These are phyloP conservation scores for Arbutus unedo DNA, from an alignment of 148 eudicot genomes.

Conservation along the genomic window DNA sequence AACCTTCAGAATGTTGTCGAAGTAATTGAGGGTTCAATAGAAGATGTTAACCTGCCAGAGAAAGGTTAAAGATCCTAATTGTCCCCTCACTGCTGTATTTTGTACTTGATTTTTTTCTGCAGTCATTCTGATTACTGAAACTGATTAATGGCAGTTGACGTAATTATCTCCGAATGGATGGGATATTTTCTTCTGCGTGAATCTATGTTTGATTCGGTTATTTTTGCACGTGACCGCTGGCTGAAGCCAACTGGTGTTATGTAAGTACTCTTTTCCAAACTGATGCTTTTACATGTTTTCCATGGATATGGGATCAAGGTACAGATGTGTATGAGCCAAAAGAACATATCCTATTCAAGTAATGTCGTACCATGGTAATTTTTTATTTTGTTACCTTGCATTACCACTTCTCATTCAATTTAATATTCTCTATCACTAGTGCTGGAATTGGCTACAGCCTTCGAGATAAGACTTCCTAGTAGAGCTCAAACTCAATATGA, in stretches of 20 bases:
- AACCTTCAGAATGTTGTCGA: slow-evolving; percentile 70
- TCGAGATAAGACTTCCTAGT: not conserved
- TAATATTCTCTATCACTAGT: not conserved
- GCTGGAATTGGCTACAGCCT: not conserved
- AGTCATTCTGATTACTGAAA: slow-evolving; percentile 14
- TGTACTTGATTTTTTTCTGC: not conserved
- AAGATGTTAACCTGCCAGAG: slow-evolving; percentile 79
- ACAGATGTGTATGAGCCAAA: not conserved
- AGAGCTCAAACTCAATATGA: not conserved
- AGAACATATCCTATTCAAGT: not conserved
- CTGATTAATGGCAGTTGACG: slow-evolving; percentile 68
- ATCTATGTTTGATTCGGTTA: slow-evolving; percentile 97
- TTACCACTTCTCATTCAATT: not conserved
- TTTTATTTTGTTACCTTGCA: not conserved
- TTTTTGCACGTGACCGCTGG: slow-evolving; percentile 97
- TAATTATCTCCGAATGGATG: slow-evolving; percentile 99
- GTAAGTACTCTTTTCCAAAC: slow-evolving; percentile 42
- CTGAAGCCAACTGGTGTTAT: slow-evolving; percentile 86
- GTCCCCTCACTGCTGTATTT: not conserved
- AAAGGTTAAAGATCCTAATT: slow-evolving; percentile 50
- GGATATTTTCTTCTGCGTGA: slow-evolving; percentile 98
- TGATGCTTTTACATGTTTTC: slow-evolving; percentile 7
- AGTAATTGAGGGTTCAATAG: slow-evolving; percentile 91
- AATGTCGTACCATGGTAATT: not conserved
- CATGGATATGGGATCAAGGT: not conserved